Percentiles rank a stretch among this genome's conserved stretches.
These are phyloP conservation scores for Saxophila tyrrhenica DNA, from an alignment of 495 filamentous ascomycete species.

Conservation along the genomic window DNA sequence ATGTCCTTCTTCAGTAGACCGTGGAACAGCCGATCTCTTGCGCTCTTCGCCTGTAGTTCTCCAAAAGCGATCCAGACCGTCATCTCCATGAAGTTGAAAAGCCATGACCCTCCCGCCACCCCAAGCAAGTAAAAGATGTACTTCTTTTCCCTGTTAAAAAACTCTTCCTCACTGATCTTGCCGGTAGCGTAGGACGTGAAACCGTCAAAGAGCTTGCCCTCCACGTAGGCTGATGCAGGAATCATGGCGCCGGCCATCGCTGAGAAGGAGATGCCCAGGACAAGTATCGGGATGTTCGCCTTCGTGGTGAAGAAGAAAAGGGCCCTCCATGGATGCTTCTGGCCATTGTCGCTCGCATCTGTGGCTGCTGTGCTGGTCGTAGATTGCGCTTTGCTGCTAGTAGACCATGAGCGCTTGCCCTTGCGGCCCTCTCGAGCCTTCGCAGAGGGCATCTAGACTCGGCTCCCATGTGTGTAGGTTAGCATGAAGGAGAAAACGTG, in stretches of 20 bases:
- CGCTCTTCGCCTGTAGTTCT: slow-evolving; percentile 62
- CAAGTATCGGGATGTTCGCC: slow-evolving; percentile 46
- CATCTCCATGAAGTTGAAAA: slow-evolving; percentile 54
- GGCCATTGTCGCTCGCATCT: background rate
- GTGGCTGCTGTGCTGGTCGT: background rate
- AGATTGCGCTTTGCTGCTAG: background rate
- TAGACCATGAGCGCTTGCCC: background rate
- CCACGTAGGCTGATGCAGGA: slow-evolving; percentile 55
- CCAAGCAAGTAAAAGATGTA: slow-evolving; percentile 48
- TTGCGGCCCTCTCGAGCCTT: background rate
- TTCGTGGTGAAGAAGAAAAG: slow-evolving; percentile 64
- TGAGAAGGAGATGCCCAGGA: slow-evolving; percentile 42
- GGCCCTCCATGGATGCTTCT: slow-evolving; percentile 27
- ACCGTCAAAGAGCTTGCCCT: slow-evolving; percentile 64
- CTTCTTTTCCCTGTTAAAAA: slow-evolving; percentile 44
- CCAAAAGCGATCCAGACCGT: slow-evolving; percentile 62
- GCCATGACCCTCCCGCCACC: slow-evolving; percentile 52
- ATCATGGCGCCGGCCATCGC: slow-evolving; percentile 49
- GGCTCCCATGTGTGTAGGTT: background rate
- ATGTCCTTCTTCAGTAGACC: slow-evolving; percentile 61
- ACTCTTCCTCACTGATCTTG: slow-evolving; percentile 34
- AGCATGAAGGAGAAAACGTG: background rate
- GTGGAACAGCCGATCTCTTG: slow-evolving; percentile 52
- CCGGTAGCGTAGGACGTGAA: slow-evolving; percentile 57
- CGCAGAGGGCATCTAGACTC: background rate